Conservation (phyloP, 2,329 filamentous ascomycete genomes). For the Curvularia hawaiiensis region DNA sequence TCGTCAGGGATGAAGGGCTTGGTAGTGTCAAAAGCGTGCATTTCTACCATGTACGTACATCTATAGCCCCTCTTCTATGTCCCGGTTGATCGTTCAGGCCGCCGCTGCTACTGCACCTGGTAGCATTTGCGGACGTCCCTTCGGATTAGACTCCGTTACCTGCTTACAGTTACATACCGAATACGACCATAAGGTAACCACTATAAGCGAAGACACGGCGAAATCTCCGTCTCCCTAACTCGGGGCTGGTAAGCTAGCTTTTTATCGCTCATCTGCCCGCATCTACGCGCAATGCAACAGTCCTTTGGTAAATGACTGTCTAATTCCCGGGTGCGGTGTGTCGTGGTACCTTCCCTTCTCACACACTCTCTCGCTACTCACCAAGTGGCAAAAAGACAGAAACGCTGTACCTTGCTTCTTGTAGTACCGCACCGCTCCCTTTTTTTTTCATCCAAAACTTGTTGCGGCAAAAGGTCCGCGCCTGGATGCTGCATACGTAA, state of each 20-base stretch:
- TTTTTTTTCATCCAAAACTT: no score
- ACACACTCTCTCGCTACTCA: no score
- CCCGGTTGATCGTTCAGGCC: not conserved
- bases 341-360: not conserved
- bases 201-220: not conserved
- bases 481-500: not conserved
- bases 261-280: not conserved
- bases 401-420: not conserved
- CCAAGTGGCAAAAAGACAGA: not conserved
- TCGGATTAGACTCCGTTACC: not conserved
- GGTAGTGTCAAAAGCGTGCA: not conserved
- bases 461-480: not conserved
- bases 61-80: not conserved
- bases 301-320: not conserved
- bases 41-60: not conserved
- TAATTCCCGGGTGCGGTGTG: not conserved
- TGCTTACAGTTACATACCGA: not conserved
- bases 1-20: not conserved
- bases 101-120: not conserved
- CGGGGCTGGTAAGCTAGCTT: not conserved
- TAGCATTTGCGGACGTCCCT: not conserved
- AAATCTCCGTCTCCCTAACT: not conserved
- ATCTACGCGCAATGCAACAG: not conserved
- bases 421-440: no score
- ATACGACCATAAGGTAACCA: not conserved